Evolutionary conservation across 2,329 filamentous ascomycete genomes (phyloP).

Genomic region (Alternaria conjuncta): DNA sequence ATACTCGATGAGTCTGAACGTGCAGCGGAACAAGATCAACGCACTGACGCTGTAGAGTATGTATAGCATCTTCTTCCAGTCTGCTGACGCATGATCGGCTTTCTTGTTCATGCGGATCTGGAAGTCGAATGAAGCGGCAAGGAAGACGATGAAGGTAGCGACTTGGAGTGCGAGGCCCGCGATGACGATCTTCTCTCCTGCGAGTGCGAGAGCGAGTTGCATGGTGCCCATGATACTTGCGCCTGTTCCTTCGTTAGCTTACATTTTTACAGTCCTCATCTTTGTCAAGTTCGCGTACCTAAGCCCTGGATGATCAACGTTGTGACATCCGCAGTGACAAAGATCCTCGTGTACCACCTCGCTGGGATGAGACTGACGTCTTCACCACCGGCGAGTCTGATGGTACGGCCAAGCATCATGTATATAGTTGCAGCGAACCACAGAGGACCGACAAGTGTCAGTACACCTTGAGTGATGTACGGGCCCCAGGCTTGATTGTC

Average conservation of each 20-base stretch:
- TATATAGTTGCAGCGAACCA: slow-evolving; percentile 57
- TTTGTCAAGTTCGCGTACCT: slow-evolving; percentile 19
- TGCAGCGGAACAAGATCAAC: slow-evolving; percentile 58
- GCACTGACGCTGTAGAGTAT: slow-evolving; percentile 56
- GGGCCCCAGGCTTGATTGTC: slow-evolving; percentile 45
- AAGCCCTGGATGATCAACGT: slow-evolving; percentile 41
- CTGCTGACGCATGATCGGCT: background rate
- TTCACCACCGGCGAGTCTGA: slow-evolving; percentile 37
- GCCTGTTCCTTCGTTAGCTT: slow-evolving; percentile 19
- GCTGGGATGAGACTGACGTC: slow-evolving; percentile 34
- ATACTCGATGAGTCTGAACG: slow-evolving; percentile 61
- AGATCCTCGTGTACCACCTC: slow-evolving; percentile 38
- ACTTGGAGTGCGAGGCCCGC: slow-evolving; percentile 44
- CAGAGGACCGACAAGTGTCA: slow-evolving; percentile 54
- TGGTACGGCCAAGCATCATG: slow-evolving; percentile 54
- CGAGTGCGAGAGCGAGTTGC: slow-evolving; percentile 38
- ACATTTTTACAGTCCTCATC: background rate
- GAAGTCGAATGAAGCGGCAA: slow-evolving; percentile 39
- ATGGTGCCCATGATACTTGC: slow-evolving; percentile 44
- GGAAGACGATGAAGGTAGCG: slow-evolving; percentile 41
- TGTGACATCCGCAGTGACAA: slow-evolving; percentile 36
- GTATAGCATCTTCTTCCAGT: slow-evolving; percentile 38
- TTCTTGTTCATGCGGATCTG: slow-evolving; percentile 34
- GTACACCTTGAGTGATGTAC: slow-evolving; percentile 52
- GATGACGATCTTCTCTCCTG: slow-evolving; percentile 44